Base-by-base conservation (phyloP, 2,329 filamentous ascomycete species). In the Myotisia sp. region DNA sequence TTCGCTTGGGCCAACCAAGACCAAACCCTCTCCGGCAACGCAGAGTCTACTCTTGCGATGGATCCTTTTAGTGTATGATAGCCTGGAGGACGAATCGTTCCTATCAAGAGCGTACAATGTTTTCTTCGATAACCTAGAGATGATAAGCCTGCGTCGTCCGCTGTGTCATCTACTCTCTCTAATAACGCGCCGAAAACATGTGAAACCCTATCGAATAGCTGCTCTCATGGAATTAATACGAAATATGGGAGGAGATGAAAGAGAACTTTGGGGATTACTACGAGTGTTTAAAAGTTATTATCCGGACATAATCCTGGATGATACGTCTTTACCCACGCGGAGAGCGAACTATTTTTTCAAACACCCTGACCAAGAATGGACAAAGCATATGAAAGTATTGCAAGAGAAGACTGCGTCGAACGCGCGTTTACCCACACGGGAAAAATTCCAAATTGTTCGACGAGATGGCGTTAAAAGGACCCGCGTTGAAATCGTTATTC, bases 271-370 rank as follows among this genome's bases (percentile, higher is more conserved):
- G 23, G 80, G 80, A 3, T 63, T 92, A 12, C 62, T 92, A 32
- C 71, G 79, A 36, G 74, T 87, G n/a, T 92, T 78, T 61, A 90
- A 90, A 51, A 83, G 87, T 52, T 92, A 87, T 55, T 92, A 87
- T 48, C 83, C 84, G 0, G 83, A 92, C 52, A 82, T 92, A 36
- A 82, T 92, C 39, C 70, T 87, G 9, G 80, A 78, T 14, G 77
- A 79, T 42, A 64, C 71, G 3, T 69, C 73, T 19, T 63, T 47
- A 13, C 42, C 49, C 23, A 51, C 48, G 14, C 47, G 49, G 41
- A 47, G 36, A 29, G 40, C 50, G 50, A 57, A 44, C 36, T 53
- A 49, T 41, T 56, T 46, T 31, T 53, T 50, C 42, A 52, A 78
- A 65, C 77, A 82, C 49, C 80, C 80, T n/a, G 78, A 87, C 50